A percentile compares a stretch with the other conserved stretches of the same genome.
Evolutionary conservation across 768 basidiomycete species (phyloP).

Genomic region (Mycena rebaudengoi): DNA sequence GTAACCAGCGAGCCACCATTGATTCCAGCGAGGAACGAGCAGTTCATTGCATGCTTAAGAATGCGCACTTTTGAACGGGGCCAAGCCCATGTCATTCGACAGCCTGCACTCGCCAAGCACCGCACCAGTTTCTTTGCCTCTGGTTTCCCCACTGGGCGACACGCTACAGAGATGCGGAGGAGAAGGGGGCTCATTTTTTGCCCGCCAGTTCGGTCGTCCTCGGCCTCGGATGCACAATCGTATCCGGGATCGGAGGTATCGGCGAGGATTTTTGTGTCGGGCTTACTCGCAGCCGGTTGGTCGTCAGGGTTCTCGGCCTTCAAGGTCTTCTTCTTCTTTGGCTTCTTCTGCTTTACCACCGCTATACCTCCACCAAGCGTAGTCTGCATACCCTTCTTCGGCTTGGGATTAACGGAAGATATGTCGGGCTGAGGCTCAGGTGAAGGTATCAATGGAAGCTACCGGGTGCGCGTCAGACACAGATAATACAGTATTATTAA

Average conservation of each 20-base stretch:
- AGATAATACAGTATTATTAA: too few relatives aligned
- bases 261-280: background rate
- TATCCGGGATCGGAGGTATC: background rate
- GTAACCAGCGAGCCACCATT: background rate
- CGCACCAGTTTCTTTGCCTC: background rate
- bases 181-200: background rate
- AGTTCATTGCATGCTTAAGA: conserved; percentile 8
- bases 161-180: conserved; percentile 2
- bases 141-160: too few relatives aligned
- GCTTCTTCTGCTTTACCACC: background rate
- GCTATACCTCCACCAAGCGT: background rate
- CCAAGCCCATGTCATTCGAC: background rate
- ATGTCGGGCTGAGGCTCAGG: background rate
- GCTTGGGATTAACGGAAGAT: background rate
- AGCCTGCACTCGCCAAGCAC: conserved; percentile 9
- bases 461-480: too few relatives aligned
- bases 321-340: conserved; percentile 5
- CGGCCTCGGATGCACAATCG: background rate
- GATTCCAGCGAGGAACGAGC: background rate
- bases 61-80: background rate
- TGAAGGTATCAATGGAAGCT: too few relatives aligned
- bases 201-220: conserved; percentile 7
- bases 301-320: background rate
- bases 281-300: background rate
- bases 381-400: too few relatives aligned